Evolutionary conservation across 1,284 basidiomycete genomes (phyloP), one percentile per base, ranked within the genome.

Genomic region (Mycena citricolor): DNA sequence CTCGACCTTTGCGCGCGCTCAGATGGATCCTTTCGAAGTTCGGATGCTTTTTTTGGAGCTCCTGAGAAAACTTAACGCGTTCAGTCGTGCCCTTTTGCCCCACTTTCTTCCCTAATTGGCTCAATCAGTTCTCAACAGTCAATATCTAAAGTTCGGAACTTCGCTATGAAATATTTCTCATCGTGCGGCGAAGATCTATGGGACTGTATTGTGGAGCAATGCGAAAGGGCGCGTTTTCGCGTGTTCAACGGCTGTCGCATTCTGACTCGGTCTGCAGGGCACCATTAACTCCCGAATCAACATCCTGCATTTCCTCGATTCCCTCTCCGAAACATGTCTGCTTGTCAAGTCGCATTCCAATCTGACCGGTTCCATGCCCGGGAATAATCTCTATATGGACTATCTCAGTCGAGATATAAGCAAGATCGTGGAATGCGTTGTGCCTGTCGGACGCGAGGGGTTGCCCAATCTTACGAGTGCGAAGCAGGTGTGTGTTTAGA

Each of bases 11-110:
- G 14, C 42, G n/a, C n/a, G n/a, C n/a, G n/a, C n/a, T n/a, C n/a
- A n/a, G n/a, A 90, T 93, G 83, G 90, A 94, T 64, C 86, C 90
- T 0, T 94, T 94, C 61, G 90, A 94, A 79, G 86, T 91, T 33
- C 79, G 90, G 54, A 85, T 94, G 73, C 85, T 90, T 56, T 92
- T 94, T 61, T 73, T 92, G 12, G 69, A 76, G 20, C 74, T 85
- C 33, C 70, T 93, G 41, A 75, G 81, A 43, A 77, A 80, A 52
- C 75, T 94, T 23, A 87, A 86, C 60, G 90, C 90, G 79, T 92
- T n/a, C 57, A 75, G 86, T 79, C 39, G 29, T n/a, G 23, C 36
- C 32, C 39, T 22, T 39, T 43, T 49, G 44, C 51, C 47, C 47
- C 43, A 28, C 34, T 48, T 64, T 61, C 31, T 32, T 50, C 47